Percentiles rank a stretch among this genome's conserved stretches.
Evolutionary conservation across 441 rosid genomes (phyloP).

Genomic region (Pelargonium cotyledonis): DNA sequence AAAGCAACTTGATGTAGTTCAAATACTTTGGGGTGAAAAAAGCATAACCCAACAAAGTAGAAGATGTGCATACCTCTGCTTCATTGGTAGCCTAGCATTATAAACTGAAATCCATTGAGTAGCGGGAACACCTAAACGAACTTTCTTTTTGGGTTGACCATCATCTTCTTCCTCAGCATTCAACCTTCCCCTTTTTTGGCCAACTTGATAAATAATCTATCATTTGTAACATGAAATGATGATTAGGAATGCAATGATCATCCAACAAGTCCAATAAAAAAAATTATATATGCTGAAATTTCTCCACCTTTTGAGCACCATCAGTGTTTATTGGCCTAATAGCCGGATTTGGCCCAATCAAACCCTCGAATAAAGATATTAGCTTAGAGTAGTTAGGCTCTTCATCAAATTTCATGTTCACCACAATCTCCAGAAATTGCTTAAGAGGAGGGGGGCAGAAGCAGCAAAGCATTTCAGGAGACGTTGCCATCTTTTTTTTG

Average conservation of each 20-base stretch:
- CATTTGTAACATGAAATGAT: conserved; percentile 3
- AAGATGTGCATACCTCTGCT: conserved; percentile 61
- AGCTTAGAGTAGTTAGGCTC: conserved; percentile 89
- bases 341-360: conserved; percentile 84
- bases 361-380: conserved; percentile 74
- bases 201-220: conserved; percentile 81
- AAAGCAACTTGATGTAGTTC: neutral
- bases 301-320: conserved; percentile 79
- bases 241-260: conserved; percentile 5
- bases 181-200: conserved; percentile 94
- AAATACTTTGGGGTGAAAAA: neutral
- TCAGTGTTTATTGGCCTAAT: conserved; percentile 92
- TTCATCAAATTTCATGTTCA: conserved; percentile 96
- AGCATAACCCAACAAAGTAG: neutral
- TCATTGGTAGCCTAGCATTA: conserved; percentile 96
- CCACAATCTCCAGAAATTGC: conserved; percentile 89
- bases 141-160: conserved; percentile 87
- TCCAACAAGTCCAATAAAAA: conserved; percentile 1
- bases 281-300: conserved; percentile 3
- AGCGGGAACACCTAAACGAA: conserved; percentile 94
- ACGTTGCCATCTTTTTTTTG: conserved; percentile 95
- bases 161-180: conserved; percentile 88
- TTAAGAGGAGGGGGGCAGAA: conserved; percentile 83
- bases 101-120: conserved; percentile 96
- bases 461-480: conserved; percentile 92